A percentile compares a stretch with the other conserved stretches of the same genome.
phyloP scores from a whole-genome alignment of 345 rosid species.

The Heritiera littoralis region DNA sequence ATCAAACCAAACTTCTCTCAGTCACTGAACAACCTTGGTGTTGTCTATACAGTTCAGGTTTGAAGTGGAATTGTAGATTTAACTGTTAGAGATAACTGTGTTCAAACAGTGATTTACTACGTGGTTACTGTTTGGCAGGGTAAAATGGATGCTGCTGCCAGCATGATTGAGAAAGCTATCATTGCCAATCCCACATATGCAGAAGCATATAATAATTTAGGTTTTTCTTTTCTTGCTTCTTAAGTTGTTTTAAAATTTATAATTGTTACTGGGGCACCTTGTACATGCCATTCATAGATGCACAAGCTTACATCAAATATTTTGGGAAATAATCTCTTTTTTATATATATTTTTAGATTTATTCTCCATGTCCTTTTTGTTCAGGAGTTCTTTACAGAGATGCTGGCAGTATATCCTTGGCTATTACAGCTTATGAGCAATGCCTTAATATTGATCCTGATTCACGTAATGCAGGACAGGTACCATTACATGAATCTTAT shows the following conservation, averaged over 20 bases:
- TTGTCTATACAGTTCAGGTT: constrained; percentile 99
- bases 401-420: constrained; percentile 89
- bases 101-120: constrained; percentile 13
- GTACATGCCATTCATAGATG: neutral
- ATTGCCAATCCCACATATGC: constrained; percentile 95
- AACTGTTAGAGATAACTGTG: neutral
- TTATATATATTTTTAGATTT: constrained; percentile 2
- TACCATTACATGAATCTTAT: constrained; percentile 24
- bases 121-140: constrained; percentile 58
- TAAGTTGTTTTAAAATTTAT: neutral
- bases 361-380: constrained; percentile 25
- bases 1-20: constrained; percentile 98
- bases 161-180: constrained; percentile 98
- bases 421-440: constrained; percentile 88
- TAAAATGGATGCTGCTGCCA: constrained; percentile 99
- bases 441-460: constrained; percentile 99
- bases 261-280: neutral
- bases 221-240: constrained; percentile 39
- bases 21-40: constrained; percentile 98
- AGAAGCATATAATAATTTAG: constrained; percentile 97
- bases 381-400: constrained; percentile 97
- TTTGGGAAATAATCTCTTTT: neutral
- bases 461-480: constrained; percentile 99
- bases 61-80: constrained; percentile 23
- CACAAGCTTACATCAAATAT: neutral